Base-by-base conservation (phyloP, 345 rosid species). In the Microthlaspi erraticum region DNA sequence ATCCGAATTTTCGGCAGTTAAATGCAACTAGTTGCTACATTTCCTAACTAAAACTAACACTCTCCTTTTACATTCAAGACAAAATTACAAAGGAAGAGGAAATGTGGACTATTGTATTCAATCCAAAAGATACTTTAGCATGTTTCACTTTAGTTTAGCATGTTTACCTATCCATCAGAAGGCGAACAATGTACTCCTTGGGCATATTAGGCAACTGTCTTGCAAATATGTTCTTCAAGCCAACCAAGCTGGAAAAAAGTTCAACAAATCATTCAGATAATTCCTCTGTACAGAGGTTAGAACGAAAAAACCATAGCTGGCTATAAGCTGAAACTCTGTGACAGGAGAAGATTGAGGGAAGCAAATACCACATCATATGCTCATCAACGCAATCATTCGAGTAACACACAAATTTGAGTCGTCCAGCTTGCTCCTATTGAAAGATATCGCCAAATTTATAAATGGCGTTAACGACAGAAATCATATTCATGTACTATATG, bases 171-270 rank as follows among this genome's bases (percentile, higher is more conserved):
- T 95, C 99, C 99, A 95, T 95, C 58, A 95, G 84, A 79, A 95
- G 99, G 13, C 98, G 98, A 66, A 95, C 99, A 66, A 95, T 92
- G 70, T 95, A 95, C 83, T 95, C 99, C 79, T 90, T 95, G 3
- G 99, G 99, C 99, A 95, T 95, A 79, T 95, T 95, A 50, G 99
- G 98, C 62, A 95, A 84, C 72, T 95, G 99, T 80, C 90, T 87
- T 45, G 96, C 89, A 88, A 95, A 92, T 73, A 95, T 92, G 66
- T 95, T 95, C 91, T 95, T 95, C 83, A 95, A 81, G 42, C 97
- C 99, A 72, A 95, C 87, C 90, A 95, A 81, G 92, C 99, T 95
- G 77, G 43, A 33, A 79, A 45, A 57, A 70, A 16, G 1, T 38
- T 43, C 20, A 58, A 65, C 55, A 56, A 55, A 46, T 19, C 10